These are phyloP conservation scores for Carallia pectinifolia DNA, from an alignment of 345 rosid genomes.

Conservation along the genomic window DNA sequence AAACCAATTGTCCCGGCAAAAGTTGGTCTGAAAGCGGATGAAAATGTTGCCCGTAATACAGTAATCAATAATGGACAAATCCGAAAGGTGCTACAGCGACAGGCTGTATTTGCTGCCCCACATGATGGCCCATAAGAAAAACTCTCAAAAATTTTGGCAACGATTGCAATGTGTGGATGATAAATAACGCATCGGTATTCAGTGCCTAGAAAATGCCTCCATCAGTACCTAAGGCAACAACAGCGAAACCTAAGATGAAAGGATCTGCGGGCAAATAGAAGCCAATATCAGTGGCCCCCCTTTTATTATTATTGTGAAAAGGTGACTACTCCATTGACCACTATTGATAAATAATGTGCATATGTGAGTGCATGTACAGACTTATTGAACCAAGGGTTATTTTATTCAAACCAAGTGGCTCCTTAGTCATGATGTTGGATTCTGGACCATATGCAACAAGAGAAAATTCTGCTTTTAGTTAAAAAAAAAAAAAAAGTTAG, in stretches of 20 bases:
- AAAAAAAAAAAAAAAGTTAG: no score
- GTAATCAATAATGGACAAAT: no score
- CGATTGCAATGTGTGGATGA: not conserved
- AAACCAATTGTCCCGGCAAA: no score
- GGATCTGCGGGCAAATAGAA: not conserved
- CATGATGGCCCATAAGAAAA: not conserved
- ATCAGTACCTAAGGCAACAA: slow-evolving; percentile 9
- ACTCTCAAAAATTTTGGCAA: not conserved
- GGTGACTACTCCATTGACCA: not conserved
- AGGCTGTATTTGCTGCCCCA: not conserved
- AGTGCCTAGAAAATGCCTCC: not conserved
- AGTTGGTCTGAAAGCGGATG: no score
- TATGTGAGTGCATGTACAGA: not conserved
- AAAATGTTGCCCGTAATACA: no score
- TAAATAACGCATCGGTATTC: not conserved
- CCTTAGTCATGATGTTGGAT: not conserved
- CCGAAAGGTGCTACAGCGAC: not conserved
- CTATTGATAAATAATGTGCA: not conserved
- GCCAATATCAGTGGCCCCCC: not conserved
- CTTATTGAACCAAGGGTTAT: no score
- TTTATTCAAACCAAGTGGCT: not conserved
- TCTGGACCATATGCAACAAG: not conserved
- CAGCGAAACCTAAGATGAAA: not conserved
- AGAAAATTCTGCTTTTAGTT: no score
- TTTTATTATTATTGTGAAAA: not conserved